Percentiles rank a stretch among this genome's conserved stretches.
Evolutionary conservation across 2,329 filamentous ascomycete genomes (phyloP).

Genomic region (Rachicladosporium sp.): DNA sequence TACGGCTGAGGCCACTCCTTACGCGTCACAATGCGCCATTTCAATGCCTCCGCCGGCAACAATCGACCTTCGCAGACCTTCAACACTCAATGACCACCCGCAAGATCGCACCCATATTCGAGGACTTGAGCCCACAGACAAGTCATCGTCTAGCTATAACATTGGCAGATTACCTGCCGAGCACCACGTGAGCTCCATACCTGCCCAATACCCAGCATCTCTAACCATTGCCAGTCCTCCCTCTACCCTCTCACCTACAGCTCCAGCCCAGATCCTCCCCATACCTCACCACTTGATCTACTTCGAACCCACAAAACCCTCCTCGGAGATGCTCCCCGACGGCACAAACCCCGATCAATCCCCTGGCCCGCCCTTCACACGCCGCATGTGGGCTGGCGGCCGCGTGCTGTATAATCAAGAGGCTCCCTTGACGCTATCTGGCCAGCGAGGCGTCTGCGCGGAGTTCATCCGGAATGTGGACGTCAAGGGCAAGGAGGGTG

Average conservation of each 20-base stretch:
- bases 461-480: constrained; percentile 37
- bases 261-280: constrained; percentile 30
- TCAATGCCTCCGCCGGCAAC: neutral
- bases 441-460: constrained; percentile 30
- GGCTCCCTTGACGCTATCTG: constrained; percentile 21
- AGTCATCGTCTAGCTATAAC: constrained; percentile 54
- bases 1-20: no score
- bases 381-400: constrained; percentile 85
- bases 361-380: constrained; percentile 58
- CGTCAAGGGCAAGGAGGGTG: constrained; percentile 37
- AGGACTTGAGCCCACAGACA: constrained; percentile 48
- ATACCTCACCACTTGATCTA: constrained; percentile 74
- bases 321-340: constrained; percentile 57
- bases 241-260: no score
- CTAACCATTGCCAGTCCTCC: constrained; percentile 11
- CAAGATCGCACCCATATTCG: constrained; percentile 37
- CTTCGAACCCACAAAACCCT: constrained; percentile 60
- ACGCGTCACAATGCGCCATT: no score
- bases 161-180: constrained; percentile 44
- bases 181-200: constrained; percentile 8
- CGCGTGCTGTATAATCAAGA: constrained; percentile 43
- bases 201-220: no score
- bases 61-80: constrained; percentile 28
- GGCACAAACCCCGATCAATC: constrained; percentile 73
- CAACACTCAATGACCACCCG: constrained; percentile 36